phyloP scores from a whole-genome alignment of 176 grass and related monocot genomes.

The Miscanthus lutarioriparius region DNA sequence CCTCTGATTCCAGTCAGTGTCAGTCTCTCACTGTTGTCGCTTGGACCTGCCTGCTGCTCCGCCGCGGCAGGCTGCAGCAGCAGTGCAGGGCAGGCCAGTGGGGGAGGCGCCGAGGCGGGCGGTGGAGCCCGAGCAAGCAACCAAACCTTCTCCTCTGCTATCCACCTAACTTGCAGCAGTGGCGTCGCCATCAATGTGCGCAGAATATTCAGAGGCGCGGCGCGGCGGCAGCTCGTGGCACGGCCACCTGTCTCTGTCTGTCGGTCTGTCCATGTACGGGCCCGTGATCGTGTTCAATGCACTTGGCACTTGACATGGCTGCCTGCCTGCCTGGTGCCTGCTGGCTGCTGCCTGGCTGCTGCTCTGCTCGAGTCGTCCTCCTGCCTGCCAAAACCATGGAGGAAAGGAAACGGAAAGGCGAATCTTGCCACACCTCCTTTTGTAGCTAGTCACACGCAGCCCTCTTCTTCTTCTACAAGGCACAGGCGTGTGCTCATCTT shows the following conservation, averaged over 20 bases:
- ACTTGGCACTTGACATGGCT: background rate
- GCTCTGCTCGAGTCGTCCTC: background rate
- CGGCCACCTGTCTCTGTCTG: background rate
- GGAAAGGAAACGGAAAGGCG: background rate
- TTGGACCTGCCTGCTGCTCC: background rate
- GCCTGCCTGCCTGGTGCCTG: background rate
- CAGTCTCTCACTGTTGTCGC: background rate
- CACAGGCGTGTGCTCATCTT: too few relatives aligned
- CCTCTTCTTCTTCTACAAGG: too few relatives aligned
- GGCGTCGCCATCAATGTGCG: background rate
- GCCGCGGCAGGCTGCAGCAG: background rate
- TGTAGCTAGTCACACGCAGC: too few relatives aligned
- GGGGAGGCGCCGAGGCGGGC: too few relatives aligned
- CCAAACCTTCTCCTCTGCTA: too few relatives aligned
- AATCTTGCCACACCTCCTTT: background rate
- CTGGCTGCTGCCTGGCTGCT: background rate
- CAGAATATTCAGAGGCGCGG: constrained; percentile 13
- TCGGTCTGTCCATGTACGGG: background rate
- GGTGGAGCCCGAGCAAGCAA: background rate
- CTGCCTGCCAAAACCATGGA: background rate
- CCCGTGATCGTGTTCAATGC: constrained; percentile 17
- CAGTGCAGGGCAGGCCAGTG: background rate
- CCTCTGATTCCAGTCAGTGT: background rate
- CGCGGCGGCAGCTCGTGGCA: background rate
- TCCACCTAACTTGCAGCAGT: background rate